Percentiles rank a stretch among this genome's conserved stretches.
phyloP scores from a whole-genome alignment of 2,329 filamentous ascomycete species.

The Botrytis hyacinthi region DNA sequence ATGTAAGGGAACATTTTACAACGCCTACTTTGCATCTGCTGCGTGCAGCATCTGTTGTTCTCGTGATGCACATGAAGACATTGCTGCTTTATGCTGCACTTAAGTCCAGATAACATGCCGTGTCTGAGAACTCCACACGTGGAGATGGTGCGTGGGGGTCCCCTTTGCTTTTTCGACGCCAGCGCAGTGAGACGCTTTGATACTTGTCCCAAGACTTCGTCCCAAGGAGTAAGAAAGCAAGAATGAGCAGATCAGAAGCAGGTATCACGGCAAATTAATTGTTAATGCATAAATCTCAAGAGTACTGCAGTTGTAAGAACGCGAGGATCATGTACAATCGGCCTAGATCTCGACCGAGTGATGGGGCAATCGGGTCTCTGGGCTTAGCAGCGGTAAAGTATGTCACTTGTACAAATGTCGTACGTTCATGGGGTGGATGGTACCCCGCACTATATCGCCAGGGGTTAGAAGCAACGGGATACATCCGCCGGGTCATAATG shows the following conservation, averaged over 20 bases:
- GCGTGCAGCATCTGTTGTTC: constrained; percentile 21
- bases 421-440: background rate
- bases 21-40: constrained; percentile 4
- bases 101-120: background rate
- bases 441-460: constrained; percentile 6
- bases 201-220: background rate
- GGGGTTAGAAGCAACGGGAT: background rate
- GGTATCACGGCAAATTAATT: background rate
- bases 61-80: constrained; percentile 16
- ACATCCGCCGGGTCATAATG: background rate
- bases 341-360: constrained; percentile 16
- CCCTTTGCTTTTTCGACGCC: background rate
- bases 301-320: background rate
- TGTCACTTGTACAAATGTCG: constrained; percentile 13
- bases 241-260: background rate
- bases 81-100: constrained; percentile 18
- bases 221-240: background rate
- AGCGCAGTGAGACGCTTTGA: constrained; percentile 7
- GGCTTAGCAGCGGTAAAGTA: background rate
- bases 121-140: background rate
- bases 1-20: constrained; percentile 8
- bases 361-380: constrained; percentile 7
- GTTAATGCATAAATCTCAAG: background rate
- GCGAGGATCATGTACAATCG: constrained; percentile 7
- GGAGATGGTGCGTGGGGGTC: constrained; percentile 3